Evolutionary conservation across 2,329 filamentous ascomycete genomes (phyloP), one percentile per base, ranked within the genome.

Genomic region (Tolypocladium ovalisporum): DNA sequence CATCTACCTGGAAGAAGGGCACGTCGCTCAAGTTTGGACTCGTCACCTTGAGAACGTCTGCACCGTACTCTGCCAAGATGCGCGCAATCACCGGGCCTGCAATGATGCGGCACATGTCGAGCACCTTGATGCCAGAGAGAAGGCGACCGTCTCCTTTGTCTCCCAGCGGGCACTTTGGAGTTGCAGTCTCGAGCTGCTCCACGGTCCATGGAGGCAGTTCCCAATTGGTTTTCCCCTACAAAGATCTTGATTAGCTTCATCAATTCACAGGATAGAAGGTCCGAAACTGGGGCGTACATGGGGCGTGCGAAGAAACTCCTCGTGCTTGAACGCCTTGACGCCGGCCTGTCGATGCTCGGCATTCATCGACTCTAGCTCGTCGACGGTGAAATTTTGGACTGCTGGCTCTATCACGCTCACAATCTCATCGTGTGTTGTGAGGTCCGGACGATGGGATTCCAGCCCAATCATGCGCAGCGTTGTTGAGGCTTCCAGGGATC

Each of bases 91-190:
- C 82, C n/a, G 87, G 87, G 0, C 87, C 87, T 4, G 88, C 88
- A 61, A 91, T 89, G 64, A 90, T 85, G 44, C 87, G 83, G 66
- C 86, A 88, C 35, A 91, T 73, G 66, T 92, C 88, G 6, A 91
- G 77, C 7, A 91, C 87, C 62, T 86, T 87, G 67, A 90, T 77
- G 0, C 87, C 87, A 65, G 76, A 59, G 74, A 83, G 63, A 63
- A 74, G 70, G 13, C 70, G 70, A 8, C 57, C 61, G 2, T 62
- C 59, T 3, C 61, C 52, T 1, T 27, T 61, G 4, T 57, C 47
- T 13, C 66, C 58, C 55, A 83, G 64, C 8, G 73, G 74, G 3
- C 70, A 67, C 9, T 78, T 76, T 3, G 78, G 77, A 3, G 83
- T 81, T 7, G 71, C 65, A 1, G 67, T 65, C 61, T 84, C 80